Evolutionary conservation across 1,284 basidiomycete species (phyloP), one percentile per base, ranked within the genome.

Genomic region (Melampsora medusae): DNA sequence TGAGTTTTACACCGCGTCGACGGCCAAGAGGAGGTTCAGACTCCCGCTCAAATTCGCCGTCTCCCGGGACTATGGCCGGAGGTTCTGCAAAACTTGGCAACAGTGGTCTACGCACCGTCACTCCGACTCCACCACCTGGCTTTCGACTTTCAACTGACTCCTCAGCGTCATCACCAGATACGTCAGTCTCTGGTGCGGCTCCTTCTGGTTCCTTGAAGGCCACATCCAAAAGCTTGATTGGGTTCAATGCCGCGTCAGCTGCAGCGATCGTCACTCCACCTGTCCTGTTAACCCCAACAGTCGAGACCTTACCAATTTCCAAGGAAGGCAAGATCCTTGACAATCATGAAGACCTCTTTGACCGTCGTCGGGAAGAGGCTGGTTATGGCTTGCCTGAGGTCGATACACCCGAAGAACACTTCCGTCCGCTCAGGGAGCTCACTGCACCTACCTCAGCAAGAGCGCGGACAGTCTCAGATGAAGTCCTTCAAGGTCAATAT

Each of bases 351-450:
- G 74, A 77, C 56, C 46, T 77, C 28, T 61, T 77, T 4, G 53
- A 77, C 42, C 74, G 74, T 17, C 67, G 74, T 42, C 74, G 74
- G 19, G 67, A 77, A 59, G 74, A 77, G 68, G 74, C 74, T 28
- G 74, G 67, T 10, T 77, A 64, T 59, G 74, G 74, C 22, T 66
- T 77, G n/a, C 74, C 74, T n/a, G 38, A 66, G 6, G 56, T 77
- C 50, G 64, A 69, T 31, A 65, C 74, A 49, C 74, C 74, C 1
- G 74, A 77, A 64, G 74, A 77, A 56, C 74, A 77, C 31, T 69
- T 77, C 53, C 67, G 49, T 46, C 74, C 74, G 31, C 74, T 77
- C 9, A 60, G 56, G 22, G 60, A 64, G 22, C 61, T 42, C 60
- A 25, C 31, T 3, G 68, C 17, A 31, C 61, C 61, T 42, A 19